Conservation (phyloP, 495 filamentous ascomycete genomes). For the Corynascus novoguineensis region DNA sequence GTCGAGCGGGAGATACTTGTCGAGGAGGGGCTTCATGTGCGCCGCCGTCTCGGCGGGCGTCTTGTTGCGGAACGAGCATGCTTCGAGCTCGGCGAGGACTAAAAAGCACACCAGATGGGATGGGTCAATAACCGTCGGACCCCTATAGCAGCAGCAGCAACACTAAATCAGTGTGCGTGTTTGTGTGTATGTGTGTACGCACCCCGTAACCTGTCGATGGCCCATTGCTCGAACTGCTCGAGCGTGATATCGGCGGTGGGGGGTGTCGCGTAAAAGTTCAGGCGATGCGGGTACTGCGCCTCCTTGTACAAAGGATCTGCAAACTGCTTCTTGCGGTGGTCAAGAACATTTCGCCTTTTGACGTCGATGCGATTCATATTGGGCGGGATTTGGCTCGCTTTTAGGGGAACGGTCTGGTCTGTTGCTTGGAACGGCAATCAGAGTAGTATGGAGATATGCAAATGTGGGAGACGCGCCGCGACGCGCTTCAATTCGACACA, state of each 20-base stretch:
- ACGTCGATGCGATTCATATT: conserved; percentile 75
- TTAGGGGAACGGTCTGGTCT: not conserved
- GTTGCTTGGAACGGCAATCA: not conserved
- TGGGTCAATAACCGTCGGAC: no score
- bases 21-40: conserved; percentile 73
- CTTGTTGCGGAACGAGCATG: conserved; percentile 91
- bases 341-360: conserved; percentile 67
- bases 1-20: conserved; percentile 80
- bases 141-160: no score
- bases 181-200: conserved; percentile 13
- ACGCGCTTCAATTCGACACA: conserved; percentile 20
- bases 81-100: conserved; percentile 95
- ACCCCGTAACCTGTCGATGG: conserved; percentile 86
- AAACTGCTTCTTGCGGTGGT: conserved; percentile 84
- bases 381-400: not conserved
- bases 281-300: conserved; percentile 70
- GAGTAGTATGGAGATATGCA: not conserved
- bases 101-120: no score
- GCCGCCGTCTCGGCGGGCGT: conserved; percentile 66
- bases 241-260: conserved; percentile 93
- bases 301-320: conserved; percentile 64
- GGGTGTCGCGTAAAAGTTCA: conserved; percentile 87
- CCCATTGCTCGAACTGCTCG: conserved; percentile 99
- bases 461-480: conserved; percentile 24
- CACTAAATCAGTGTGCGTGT: not conserved